Evolutionary conservation across 176 grass and related monocot genomes (phyloP), one percentile per base, ranked within the genome.

Genomic region (Otatea glauca): DNA sequence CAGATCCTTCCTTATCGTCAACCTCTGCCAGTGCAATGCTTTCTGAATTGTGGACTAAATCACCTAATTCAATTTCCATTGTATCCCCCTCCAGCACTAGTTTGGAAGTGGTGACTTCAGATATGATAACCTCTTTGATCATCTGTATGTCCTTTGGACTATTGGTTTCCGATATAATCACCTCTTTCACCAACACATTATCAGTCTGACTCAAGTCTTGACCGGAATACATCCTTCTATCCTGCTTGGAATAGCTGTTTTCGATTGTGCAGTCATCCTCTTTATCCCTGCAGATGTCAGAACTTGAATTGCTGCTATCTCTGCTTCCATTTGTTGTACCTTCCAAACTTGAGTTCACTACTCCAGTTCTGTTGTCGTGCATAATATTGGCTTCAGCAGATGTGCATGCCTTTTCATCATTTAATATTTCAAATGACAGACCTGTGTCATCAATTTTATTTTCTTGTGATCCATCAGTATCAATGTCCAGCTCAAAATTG

Each of bases 81-180:
- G 44, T 65, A 68, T 59, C 23, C 29, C 68, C 74, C 14, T 83
- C 83, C 32, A 76, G 44, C 3, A 89, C 20, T 10, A 72, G 64
- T 59, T 92, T 89, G n/a, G 82, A 53, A 48, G 84, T 83, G 24
- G 88, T 87, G 44, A 87, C 74, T 83, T 87, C 88, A 77, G 88
- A 82, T 83, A 90, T 74, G 41, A 90, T 87, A 29, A 87, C 88
- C 69, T 90, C 88, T 78, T 90, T 86, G 60, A 90, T 78, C 79
- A 90, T 86, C 29, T 83, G 84, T 68, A 87, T 79, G 59, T 90
- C 84, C 68, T 83, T 61, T 51, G 49, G 74, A 42, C 74, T 83
- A 66, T 90, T 88, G 21, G 65, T 85, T 92, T 86, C 86, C 37
- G 70, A 82, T 82, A 88, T 82, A 82, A 82, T 88, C 18, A 92